Conservation (phyloP, 352 stramenopile species). For the Pseudoperonospora humuli region DNA sequence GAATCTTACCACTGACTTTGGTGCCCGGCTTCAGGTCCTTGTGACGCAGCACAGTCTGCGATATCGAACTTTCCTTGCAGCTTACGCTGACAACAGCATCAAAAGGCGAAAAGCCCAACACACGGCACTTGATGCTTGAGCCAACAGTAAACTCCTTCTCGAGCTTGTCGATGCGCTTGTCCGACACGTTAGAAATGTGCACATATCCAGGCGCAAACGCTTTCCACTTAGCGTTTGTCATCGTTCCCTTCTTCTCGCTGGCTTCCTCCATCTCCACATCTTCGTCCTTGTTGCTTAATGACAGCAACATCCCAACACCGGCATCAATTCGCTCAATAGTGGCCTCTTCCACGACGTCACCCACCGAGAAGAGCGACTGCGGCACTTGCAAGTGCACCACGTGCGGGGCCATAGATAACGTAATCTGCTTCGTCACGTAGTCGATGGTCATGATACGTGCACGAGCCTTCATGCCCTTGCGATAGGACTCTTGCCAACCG, state of each 20-base stretch:
- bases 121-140: slow-evolving; percentile 52
- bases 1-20: slow-evolving; percentile 73
- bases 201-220: slow-evolving; percentile 76
- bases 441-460: slow-evolving; percentile 84
- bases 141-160: slow-evolving; percentile 80
- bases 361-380: slow-evolving; percentile 44
- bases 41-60: slow-evolving; percentile 71
- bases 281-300: slow-evolving; percentile 40
- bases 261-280: slow-evolving; percentile 48
- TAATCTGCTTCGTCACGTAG: slow-evolving; percentile 59
- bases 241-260: slow-evolving; percentile 18
- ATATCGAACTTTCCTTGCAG: slow-evolving; percentile 70
- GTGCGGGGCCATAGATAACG: slow-evolving; percentile 82
- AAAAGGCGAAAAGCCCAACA: slow-evolving; percentile 81
- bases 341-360: slow-evolving; percentile 65
- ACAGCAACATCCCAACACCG: slow-evolving; percentile 83
- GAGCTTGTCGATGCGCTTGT: slow-evolving; percentile 81
- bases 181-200: slow-evolving; percentile 83
- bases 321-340: slow-evolving; percentile 77
- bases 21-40: slow-evolving; percentile 66
- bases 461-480: slow-evolving; percentile 75
- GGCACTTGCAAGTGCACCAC: slow-evolving; percentile 72
- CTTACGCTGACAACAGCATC: slow-evolving; percentile 80
- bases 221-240: slow-evolving; percentile 63
- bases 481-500: slow-evolving; percentile 70